Conservation (phyloP, 257 asterid species). For the Mitragyna speciosa region DNA sequence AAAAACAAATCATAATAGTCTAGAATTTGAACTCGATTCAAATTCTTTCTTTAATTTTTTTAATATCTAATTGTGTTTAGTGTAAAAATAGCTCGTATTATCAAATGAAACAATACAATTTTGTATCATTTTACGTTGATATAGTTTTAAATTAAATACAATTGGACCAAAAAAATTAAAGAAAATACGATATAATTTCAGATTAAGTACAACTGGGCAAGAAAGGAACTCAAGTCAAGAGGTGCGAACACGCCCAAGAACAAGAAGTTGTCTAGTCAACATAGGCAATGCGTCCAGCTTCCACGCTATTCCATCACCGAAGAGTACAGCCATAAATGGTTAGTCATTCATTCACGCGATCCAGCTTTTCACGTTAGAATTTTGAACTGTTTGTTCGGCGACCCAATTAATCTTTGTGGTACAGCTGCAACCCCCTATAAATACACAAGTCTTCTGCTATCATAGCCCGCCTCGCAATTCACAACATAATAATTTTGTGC, state of each 20-base stretch:
- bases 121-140: no score
- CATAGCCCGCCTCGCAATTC: background rate
- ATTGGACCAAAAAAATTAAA: no score
- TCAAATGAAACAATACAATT: no score
- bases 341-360: background rate
- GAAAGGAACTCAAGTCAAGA: background rate
- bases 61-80: no score
- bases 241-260: background rate
- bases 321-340: background rate
- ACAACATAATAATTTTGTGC: background rate
- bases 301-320: conserved; percentile 5
- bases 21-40: no score
- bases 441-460: background rate
- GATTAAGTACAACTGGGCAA: no score
- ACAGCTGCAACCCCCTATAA: background rate
- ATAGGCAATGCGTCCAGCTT: conserved; percentile 12
- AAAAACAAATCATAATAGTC: background rate
- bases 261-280: background rate
- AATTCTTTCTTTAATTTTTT: no score
- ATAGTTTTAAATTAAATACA: no score
- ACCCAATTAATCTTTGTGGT: background rate
- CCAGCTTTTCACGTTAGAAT: background rate
- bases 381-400: background rate
- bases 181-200: no score
- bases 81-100: no score